Conservation (phyloP, 2,329 filamentous ascomycete genomes). For the Sporothrix phasma region DNA sequence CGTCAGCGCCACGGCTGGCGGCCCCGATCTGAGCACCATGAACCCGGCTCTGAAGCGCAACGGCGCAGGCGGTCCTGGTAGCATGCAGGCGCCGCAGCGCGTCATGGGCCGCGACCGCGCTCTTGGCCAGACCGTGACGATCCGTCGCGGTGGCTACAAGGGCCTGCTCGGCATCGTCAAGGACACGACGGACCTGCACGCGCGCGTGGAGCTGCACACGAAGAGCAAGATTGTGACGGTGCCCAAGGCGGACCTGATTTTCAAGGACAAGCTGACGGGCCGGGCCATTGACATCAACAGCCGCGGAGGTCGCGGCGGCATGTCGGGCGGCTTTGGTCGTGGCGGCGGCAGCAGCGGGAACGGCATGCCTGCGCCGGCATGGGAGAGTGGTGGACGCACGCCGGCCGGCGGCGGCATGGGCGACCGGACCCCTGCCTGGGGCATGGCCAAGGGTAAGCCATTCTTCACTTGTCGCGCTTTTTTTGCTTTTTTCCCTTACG, state of each 20-base stretch:
- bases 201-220: slow-evolving; percentile 85
- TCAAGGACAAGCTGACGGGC: slow-evolving; percentile 77
- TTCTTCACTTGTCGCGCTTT: not conserved
- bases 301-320: slow-evolving; percentile 31
- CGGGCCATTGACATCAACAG: slow-evolving; percentile 61
- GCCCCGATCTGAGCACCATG: slow-evolving; percentile 79
- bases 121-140: slow-evolving; percentile 83
- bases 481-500: not conserved
- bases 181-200: slow-evolving; percentile 77
- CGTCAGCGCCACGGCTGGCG: slow-evolving; percentile 47
- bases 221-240: slow-evolving; percentile 88
- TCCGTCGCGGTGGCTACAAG: slow-evolving; percentile 82
- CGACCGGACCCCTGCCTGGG: slow-evolving; percentile 70
- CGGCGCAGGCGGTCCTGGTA: slow-evolving; percentile 42
- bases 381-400: slow-evolving; percentile 58
- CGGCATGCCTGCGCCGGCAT: slow-evolving; percentile 35
- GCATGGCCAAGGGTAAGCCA: slow-evolving; percentile 49
- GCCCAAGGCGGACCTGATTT: slow-evolving; percentile 67
- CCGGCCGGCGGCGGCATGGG: slow-evolving; percentile 50
- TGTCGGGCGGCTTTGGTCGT: slow-evolving; percentile 20
- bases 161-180: slow-evolving; percentile 91
- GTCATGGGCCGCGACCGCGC: slow-evolving; percentile 72
- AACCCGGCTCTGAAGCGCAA: slow-evolving; percentile 79
- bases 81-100: slow-evolving; percentile 58
- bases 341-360: slow-evolving; percentile 21